Evolutionary conservation across 306 rosid genomes (phyloP).

Genomic region (Cicer bijugum): DNA sequence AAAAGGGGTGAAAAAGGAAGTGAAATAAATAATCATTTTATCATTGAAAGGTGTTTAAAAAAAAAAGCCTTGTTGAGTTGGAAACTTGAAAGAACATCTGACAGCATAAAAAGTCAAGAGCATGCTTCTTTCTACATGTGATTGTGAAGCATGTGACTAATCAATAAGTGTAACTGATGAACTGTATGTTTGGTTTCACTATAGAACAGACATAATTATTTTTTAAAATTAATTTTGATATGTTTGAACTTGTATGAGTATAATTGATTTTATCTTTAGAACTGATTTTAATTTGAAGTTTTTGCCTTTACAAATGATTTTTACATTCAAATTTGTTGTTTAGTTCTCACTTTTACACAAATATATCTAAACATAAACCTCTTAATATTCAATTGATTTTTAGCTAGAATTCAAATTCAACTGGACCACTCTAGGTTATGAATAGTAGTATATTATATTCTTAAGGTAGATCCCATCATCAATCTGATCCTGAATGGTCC

Average conservation of each 20-base stretch:
- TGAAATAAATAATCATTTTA: slow-evolving; percentile 31
- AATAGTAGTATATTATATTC: neutral
- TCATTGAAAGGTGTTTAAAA: slow-evolving; percentile 15
- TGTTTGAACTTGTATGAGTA: too few relatives aligned
- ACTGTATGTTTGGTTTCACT: neutral
- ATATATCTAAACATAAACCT: too few relatives aligned
- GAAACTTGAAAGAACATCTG: slow-evolving; percentile 30
- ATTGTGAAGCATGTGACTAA: slow-evolving; percentile 36
- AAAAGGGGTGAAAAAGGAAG: slow-evolving; percentile 11
- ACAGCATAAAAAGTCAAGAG: slow-evolving; percentile 26
- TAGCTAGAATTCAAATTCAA: too few relatives aligned
- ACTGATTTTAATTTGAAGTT: too few relatives aligned
- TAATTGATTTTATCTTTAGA: neutral
- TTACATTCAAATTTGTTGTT: too few relatives aligned
- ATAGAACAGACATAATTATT: too few relatives aligned
- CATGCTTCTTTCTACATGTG: neutral
- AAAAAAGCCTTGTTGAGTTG: slow-evolving; percentile 29
- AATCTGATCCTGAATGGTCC: slow-evolving; percentile 36
- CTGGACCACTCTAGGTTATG: slow-evolving; percentile 1
- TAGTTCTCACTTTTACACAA: too few relatives aligned
- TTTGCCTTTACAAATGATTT: too few relatives aligned
- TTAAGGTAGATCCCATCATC: slow-evolving; percentile 16
- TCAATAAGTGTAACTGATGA: neutral
- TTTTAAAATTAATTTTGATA: too few relatives aligned
- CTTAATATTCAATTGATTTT: too few relatives aligned